Evolutionary conservation across 257 asterid species (phyloP).

Genomic region (Solanum clarkiae): DNA sequence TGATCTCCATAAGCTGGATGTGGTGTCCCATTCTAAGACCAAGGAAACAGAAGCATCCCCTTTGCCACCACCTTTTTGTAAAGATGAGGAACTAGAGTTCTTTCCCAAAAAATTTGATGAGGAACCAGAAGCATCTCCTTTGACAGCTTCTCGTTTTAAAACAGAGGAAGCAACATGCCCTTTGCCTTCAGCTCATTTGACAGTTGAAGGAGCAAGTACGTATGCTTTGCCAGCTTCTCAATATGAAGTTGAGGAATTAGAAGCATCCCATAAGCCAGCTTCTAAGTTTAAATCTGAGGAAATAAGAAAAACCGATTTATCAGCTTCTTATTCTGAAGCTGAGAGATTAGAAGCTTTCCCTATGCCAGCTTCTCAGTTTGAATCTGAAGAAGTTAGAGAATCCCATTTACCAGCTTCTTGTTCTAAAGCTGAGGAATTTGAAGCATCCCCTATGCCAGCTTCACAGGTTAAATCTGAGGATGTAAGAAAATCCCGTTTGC

Average conservation of each 20-base stretch:
- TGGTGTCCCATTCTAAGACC: slow-evolving; percentile 14
- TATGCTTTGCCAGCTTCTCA: background rate
- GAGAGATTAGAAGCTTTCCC: background rate
- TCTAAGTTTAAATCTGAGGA: background rate
- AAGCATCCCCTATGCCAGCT: background rate
- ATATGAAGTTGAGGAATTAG: background rate
- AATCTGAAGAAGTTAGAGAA: background rate
- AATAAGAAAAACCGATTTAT: background rate
- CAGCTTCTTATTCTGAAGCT: background rate
- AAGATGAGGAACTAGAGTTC: background rate
- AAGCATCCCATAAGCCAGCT: background rate
- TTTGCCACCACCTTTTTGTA: background rate
- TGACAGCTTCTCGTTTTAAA: background rate
- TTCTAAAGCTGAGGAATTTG: background rate
- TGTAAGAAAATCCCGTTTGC: background rate
- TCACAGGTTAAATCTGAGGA: background rate
- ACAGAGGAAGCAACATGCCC: background rate
- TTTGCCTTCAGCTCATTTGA: background rate
- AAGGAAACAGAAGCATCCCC: slow-evolving; percentile 21
- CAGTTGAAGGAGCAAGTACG: background rate
- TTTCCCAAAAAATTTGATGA: background rate
- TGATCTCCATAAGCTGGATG: slow-evolving; percentile 30
- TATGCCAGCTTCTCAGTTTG: background rate
- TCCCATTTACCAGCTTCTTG: background rate
- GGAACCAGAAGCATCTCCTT: background rate